Base-by-base conservation (phyloP, 441 rosid genomes). In the Erodium moschatum region DNA sequence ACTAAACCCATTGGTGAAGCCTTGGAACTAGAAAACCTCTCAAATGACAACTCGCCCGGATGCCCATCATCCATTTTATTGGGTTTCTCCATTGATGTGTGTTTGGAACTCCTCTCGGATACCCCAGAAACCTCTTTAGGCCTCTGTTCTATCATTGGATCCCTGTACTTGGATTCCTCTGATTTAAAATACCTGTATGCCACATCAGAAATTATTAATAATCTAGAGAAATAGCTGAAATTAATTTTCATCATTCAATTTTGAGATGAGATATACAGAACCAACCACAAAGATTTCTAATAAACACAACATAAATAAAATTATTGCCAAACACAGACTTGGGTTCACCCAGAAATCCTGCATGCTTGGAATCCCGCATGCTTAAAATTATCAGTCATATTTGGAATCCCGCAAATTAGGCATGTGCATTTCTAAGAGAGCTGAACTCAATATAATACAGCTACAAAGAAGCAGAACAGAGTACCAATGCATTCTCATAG, bases 21-120 rank as follows among this genome's bases (percentile, higher is more conserved):
- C 85, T 86, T 95, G 67, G 96, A 79, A 73, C 82, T 73, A n/a
- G 91, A 76, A 54, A 94, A 80, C 81, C 85, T 88, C 75, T 89
- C 99, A 66, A 74, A 70, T 1, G 84, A 78, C 73, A 84, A 77
- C 73, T 92, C 99, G 46, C 80, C 87, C 66, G 76, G 35, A 73
- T 78, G 81, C 66, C 86, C 89, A 73, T 89, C 98, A 38, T 92
- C 98, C 70, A 72, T 74, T 77, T 85, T 90, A 38, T 12, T 46
- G 46, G 85, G 21, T 79, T 80, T 92, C 65, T 89, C 98, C 48
- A 75, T 70, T 65, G 87, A 74, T 80, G 83, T 86, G 65, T 84
- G 79, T 77, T 81, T 90, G 35, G 86, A 77, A 69, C 74, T 78
- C 73, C 86, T 90, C 77, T 89, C 97, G 9, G 85, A 69, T 27